Evolutionary conservation across 208 protist genomes (phyloP).

Genomic region (Leptomonas seymouri): DNA sequence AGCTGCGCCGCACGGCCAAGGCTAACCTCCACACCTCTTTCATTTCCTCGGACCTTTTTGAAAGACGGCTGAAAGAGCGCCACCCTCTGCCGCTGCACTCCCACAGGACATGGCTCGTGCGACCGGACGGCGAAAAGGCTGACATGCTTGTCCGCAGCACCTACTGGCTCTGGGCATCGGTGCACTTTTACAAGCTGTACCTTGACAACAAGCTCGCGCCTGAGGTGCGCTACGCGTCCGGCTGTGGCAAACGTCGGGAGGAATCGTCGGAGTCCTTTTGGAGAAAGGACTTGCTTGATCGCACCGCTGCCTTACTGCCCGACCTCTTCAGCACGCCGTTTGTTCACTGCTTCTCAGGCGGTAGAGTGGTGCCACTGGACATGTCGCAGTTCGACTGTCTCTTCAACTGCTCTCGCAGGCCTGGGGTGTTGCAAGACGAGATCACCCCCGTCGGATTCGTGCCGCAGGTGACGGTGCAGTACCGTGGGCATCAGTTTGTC

Average conservation of each 20-base stretch:
- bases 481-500: conserved; percentile 70
- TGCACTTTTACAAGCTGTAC: conserved; percentile 75
- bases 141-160: conserved; percentile 77
- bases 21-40: conserved; percentile 89
- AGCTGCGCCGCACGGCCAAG: conserved; percentile 73
- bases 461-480: conserved; percentile 79
- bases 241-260: not conserved
- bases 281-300: conserved; percentile 82
- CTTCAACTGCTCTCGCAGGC: conserved; percentile 82
- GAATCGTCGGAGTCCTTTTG: conserved; percentile 41
- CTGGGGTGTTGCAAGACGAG: conserved; percentile 82
- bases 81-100: conserved; percentile 67
- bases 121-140: conserved; percentile 50
- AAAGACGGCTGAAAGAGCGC: conserved; percentile 57
- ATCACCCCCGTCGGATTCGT: conserved; percentile 63
- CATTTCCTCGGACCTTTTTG: conserved; percentile 83
- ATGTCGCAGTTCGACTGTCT: conserved; percentile 83
- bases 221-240: conserved; percentile 47
- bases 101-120: conserved; percentile 57
- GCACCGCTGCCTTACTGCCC: conserved; percentile 65
- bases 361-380: conserved; percentile 73
- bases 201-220: conserved; percentile 73
- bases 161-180: conserved; percentile 76
- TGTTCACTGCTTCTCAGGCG: conserved; percentile 45
- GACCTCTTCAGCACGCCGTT: conserved; percentile 63